A percentile compares a stretch with the other conserved stretches of the same genome.
Evolutionary conservation across 2,329 filamentous ascomycete genomes (phyloP).

Genomic region (Epicoccum sorghinum): DNA sequence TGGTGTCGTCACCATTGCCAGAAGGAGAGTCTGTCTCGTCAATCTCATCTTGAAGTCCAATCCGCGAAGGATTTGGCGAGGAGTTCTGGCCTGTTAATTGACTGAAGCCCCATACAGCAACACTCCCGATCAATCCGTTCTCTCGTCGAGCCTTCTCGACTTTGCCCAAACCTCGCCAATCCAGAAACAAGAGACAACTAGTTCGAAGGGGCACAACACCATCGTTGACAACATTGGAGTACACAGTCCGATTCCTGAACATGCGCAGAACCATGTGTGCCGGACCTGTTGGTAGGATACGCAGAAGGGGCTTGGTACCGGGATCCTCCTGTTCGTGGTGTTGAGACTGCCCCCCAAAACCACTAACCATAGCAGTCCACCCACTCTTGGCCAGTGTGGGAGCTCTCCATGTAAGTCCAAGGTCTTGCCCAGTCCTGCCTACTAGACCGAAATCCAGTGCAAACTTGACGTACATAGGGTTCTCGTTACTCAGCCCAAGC

Average conservation of each 20-base stretch:
- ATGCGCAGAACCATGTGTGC: constrained; percentile 85
- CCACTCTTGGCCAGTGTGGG: constrained; percentile 84
- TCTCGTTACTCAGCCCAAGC: constrained; percentile 92
- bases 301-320: constrained; percentile 84
- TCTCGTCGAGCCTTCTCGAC: constrained; percentile 94
- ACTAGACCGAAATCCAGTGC: constrained; percentile 95
- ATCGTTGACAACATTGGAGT: constrained; percentile 97
- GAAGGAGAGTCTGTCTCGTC: constrained; percentile 37
- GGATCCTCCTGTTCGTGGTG: constrained; percentile 68
- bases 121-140: constrained; percentile 88
- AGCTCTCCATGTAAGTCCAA: constrained; percentile 92
- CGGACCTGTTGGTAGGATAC: constrained; percentile 88
- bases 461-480: constrained; percentile 96
- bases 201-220: constrained; percentile 94
- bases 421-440: constrained; percentile 92
- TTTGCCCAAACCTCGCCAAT: constrained; percentile 91
- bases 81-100: constrained; percentile 78
- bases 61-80: constrained; percentile 61
- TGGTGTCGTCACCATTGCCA: constrained; percentile 46
- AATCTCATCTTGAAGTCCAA: constrained; percentile 38
- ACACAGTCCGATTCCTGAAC: constrained; percentile 89
- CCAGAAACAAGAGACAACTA: constrained; percentile 93
- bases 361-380: constrained; percentile 86
- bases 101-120: constrained; percentile 93
- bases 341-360: constrained; percentile 68